Percentiles rank a stretch among this genome's conserved stretches.
phyloP scores from a whole-genome alignment of 2,329 filamentous ascomycete species.

The Drechslerella stenobrocha region DNA sequence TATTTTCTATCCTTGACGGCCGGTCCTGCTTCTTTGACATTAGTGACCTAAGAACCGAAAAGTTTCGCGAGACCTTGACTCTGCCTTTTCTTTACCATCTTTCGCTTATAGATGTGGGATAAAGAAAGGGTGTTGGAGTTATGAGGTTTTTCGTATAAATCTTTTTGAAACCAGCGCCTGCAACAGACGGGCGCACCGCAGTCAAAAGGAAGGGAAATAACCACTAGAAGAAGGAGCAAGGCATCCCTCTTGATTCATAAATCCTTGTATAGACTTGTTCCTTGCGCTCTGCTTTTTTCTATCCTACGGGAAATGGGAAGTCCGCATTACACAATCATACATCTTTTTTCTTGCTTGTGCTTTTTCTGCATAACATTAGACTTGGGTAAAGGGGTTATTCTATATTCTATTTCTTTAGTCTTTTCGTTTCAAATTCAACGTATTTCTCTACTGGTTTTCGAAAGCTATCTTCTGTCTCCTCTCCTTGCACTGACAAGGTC shows the following conservation, averaged over 20 bases:
- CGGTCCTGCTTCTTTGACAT: conserved; percentile 34
- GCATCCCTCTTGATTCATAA: neutral
- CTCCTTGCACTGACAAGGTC: too few relatives aligned
- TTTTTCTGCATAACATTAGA: conserved; percentile 43
- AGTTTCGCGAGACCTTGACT: conserved; percentile 50
- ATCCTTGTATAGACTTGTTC: conserved; percentile 8
- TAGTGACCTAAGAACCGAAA: conserved; percentile 40
- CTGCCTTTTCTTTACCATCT: conserved; percentile 35
- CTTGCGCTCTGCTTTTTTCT: conserved; percentile 5
- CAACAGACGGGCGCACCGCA: conserved; percentile 18
- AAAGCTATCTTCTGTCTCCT: too few relatives aligned
- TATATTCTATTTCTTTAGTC: conserved; percentile 6
- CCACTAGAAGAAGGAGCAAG: neutral
- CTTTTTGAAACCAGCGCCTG: conserved; percentile 17
- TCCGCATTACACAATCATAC: conserved; percentile 35
- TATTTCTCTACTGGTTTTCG: too few relatives aligned
- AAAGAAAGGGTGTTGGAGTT: conserved; percentile 39
- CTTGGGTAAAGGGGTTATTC: conserved; percentile 45
- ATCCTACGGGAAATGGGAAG: conserved; percentile 36
- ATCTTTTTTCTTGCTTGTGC: conserved; percentile 7
- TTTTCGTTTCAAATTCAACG: neutral
- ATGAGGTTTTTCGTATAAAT: conserved; percentile 49
- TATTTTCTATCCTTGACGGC: conserved; percentile 43
- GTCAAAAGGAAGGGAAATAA: conserved; percentile 15
- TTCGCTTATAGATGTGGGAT: conserved; percentile 47